Evolutionary conservation across 306 rosid genomes (phyloP).

Genomic region (Fragaria vesca): DNA sequence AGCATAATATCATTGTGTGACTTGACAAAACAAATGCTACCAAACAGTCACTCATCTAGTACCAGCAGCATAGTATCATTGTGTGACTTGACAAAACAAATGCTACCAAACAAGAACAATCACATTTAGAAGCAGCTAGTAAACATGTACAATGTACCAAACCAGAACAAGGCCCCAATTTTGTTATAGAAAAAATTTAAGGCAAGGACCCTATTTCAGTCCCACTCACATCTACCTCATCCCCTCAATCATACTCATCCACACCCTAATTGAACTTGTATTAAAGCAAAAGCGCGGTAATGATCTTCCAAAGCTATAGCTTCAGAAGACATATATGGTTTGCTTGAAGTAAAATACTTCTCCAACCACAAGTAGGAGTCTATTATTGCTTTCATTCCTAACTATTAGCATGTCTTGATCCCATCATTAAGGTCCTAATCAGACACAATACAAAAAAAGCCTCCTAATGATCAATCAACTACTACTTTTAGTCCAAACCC

Average conservation of each 20-base stretch:
- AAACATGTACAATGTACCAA: background rate
- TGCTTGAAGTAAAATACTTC: background rate
- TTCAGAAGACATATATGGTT: background rate
- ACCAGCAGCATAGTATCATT: background rate
- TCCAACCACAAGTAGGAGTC: background rate
- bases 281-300: slow-evolving; percentile 5
- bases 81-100: background rate
- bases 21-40: background rate
- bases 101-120: slow-evolving; percentile 1
- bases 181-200: background rate
- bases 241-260: background rate
- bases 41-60: background rate
- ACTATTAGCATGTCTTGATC: background rate
- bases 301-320: background rate
- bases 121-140: background rate
- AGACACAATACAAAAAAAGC: background rate
- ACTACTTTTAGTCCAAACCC: background rate
- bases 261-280: background rate
- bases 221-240: background rate
- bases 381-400: background rate
- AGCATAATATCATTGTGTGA: background rate
- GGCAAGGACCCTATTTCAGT: background rate
- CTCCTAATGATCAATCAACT: background rate
- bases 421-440: background rate
- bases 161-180: background rate